Evolutionary conservation across 2,329 filamentous ascomycete genomes (phyloP).

Genomic region (Beauveria pseudobassiana): DNA sequence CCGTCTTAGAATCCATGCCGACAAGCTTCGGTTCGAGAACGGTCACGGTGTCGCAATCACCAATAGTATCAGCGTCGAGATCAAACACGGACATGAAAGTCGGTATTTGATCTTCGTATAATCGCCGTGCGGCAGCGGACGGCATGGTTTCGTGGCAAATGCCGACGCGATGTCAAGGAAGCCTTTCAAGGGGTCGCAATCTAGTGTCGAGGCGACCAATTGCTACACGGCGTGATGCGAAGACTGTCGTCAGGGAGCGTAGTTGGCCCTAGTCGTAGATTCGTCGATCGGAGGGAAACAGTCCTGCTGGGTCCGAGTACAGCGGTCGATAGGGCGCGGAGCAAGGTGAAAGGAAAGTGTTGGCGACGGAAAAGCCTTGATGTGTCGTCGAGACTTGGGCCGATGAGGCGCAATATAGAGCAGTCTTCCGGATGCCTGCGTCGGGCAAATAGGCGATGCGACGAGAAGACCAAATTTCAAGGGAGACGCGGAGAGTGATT

Average conservation of each 20-base stretch:
- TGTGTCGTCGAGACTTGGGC: conserved; percentile 11
- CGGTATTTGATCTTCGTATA: conserved; percentile 65
- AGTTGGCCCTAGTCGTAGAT: background rate
- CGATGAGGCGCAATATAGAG: conserved; percentile 1
- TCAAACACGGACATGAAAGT: conserved; percentile 72
- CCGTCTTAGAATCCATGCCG: conserved; percentile 35
- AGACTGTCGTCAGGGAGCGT: background rate
- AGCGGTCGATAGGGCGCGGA: conserved; percentile 17
- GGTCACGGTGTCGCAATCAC: conserved; percentile 45
- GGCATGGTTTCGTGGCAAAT: conserved; percentile 41
- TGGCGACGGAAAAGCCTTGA: background rate
- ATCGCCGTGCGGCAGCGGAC: conserved; percentile 51
- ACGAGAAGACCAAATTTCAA: background rate
- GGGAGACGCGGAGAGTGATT: background rate
- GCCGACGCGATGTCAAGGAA: background rate
- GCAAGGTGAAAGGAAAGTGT: conserved; percentile 14
- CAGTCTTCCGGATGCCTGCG: background rate
- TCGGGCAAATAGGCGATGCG: background rate
- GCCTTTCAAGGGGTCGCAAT: background rate
- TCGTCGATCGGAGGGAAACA: conserved; percentile 8
- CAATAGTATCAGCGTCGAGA: conserved; percentile 50
- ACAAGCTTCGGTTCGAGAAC: conserved; percentile 47
- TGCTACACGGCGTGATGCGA: background rate
- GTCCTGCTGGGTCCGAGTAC: conserved; percentile 10
- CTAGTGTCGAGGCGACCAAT: background rate